These are phyloP conservation scores for Heterobasidion occidentale DNA, from an alignment of 1,284 basidiomycete genomes.

Conservation along the genomic window DNA sequence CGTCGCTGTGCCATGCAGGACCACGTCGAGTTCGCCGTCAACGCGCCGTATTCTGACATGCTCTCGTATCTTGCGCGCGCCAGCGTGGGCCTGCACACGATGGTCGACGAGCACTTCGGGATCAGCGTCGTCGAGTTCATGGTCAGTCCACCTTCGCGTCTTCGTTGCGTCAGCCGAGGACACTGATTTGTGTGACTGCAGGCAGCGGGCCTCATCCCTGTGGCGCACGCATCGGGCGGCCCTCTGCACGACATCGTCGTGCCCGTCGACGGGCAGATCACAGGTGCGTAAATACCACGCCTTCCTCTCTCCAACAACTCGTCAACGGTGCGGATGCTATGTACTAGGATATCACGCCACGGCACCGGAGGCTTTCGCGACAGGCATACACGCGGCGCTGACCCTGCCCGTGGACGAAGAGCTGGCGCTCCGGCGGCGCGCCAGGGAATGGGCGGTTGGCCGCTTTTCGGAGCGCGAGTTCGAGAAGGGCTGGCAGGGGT, in stretches of 20 bases:
- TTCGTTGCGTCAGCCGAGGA: slow-evolving; percentile 1
- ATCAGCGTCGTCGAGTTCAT: slow-evolving; percentile 98
- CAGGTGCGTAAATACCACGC: slow-evolving; percentile 39
- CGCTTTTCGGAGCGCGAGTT: slow-evolving; percentile 77
- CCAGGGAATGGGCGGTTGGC: slow-evolving; percentile 60
- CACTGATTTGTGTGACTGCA: slow-evolving; percentile 21
- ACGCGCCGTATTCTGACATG: slow-evolving; percentile 73
- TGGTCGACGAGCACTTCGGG: slow-evolving; percentile 99
- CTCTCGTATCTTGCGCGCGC: slow-evolving; percentile 64
- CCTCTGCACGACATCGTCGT: slow-evolving; percentile 90
- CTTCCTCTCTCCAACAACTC: not conserved
- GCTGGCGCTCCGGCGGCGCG: slow-evolving; percentile 57
- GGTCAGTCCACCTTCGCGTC: slow-evolving; percentile 38
- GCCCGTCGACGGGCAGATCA: slow-evolving; percentile 60
- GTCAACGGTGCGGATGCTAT: not conserved
- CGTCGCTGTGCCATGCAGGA: slow-evolving; percentile 32
- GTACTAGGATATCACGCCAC: slow-evolving; percentile 76
- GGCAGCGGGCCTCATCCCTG: slow-evolving; percentile 91
- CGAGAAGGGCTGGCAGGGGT: slow-evolving; percentile 62
- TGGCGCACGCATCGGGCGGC: slow-evolving; percentile 91
- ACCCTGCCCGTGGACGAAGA: slow-evolving; percentile 49
- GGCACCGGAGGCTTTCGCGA: slow-evolving; percentile 62
- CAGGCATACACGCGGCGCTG: slow-evolving; percentile 60
- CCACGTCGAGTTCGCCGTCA: slow-evolving; percentile 75
- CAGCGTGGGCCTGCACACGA: slow-evolving; percentile 88